These are phyloP conservation scores for Sextonia rubra DNA, from an alignment of 164 flowering plant genomes.

Conservation along the genomic window DNA sequence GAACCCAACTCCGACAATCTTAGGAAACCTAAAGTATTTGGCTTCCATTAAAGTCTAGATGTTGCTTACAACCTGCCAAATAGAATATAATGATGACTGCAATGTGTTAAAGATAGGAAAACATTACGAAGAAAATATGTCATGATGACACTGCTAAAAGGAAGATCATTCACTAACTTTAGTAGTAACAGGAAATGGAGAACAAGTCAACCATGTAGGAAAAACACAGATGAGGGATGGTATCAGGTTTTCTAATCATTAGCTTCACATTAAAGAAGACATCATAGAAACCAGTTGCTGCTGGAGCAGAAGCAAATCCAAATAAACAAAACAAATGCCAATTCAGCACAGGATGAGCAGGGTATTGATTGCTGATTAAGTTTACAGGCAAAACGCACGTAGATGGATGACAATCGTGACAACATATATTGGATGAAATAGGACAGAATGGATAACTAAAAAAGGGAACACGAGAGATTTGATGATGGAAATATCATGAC, in stretches of 20 bases:
- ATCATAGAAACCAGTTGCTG: not conserved
- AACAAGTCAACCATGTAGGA: not conserved
- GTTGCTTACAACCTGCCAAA: not conserved
- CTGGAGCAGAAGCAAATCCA: not conserved
- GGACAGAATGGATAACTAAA: not conserved
- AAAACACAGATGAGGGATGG: not conserved
- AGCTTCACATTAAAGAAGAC: not conserved
- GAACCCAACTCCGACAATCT: constrained; percentile 88
- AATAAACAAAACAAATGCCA: not conserved
- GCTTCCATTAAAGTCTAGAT: constrained; percentile 46
- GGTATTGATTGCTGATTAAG: not conserved
- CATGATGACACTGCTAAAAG: not conserved
- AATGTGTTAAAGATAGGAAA: not conserved
- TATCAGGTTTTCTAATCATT: not conserved
- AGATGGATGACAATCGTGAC: not conserved
- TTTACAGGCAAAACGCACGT: not conserved
- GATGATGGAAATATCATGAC: not conserved
- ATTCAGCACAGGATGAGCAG: not conserved
- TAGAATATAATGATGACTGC: not conserved
- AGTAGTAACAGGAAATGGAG: not conserved
- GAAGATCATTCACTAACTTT: not conserved
- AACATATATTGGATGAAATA: not conserved
- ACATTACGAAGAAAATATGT: not conserved
- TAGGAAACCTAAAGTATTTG: constrained; percentile 75
- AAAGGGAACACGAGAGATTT: not conserved